Base-by-base conservation (phyloP, 1,284 basidiomycete genomes). In the Fomes fomentarius region DNA sequence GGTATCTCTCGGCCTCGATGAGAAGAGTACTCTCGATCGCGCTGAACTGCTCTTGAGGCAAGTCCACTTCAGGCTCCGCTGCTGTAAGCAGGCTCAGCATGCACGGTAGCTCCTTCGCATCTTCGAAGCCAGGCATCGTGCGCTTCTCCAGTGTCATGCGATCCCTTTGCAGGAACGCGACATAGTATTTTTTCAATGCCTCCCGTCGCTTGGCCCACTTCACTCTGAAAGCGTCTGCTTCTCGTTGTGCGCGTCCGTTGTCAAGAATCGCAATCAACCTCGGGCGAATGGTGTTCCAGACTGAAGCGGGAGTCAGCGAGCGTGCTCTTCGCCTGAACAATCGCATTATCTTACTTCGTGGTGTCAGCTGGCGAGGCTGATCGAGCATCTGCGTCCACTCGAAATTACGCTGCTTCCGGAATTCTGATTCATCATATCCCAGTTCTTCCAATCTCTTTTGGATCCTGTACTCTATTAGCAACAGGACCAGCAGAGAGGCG, bases 271-370 rank as follows among this genome's bases (percentile, higher is more conserved):
- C 37, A 21, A 45, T 11, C 21, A 52, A 30, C 24, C 30, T 15
- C 4, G 50, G 50, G 25, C 28, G 26, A 35, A 52, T 46, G 8
- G 19, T 34, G 21, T 35, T 33, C 50, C 44, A 47, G 28, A 39
- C 50, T 52, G 42, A 15, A 42, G 14, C 5, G 25, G 11, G 14
- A 5, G 15, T 33, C 10, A 31, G 40, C n/a, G 8, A 8, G 39
- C n/a, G n/a, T n/a, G n/a, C n/a, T n/a, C n/a, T n/a, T n/a, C n/a
- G 15, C 10, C 25, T 3, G 28, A 10, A 11, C 19, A 12, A 8
- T 22, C 14, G 22, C 6, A 17, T 1, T 5, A 21, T 34, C 24
- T 6, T 40, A 31, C 43, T 40, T 25, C 43, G 43, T 2, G 24
- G 25, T 14, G 47, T 40, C 24, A 49, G 38, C 12, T 6, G 19